Evolutionary conservation across 805 yeast species (phyloP).

Genomic region (Pachysolen tannophilus): DNA sequence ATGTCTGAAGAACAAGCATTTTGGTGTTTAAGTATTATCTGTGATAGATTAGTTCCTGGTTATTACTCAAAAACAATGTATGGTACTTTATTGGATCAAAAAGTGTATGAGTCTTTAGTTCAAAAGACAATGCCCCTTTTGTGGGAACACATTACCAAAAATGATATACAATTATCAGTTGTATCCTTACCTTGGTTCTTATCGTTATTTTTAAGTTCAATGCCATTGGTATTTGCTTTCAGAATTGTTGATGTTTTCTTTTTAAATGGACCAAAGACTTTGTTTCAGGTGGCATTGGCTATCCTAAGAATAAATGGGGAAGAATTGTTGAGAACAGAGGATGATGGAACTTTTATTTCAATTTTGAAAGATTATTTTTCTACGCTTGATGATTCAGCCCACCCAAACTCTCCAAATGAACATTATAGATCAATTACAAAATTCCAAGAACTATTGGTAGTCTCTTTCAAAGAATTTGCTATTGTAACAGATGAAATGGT

Average conservation of each 20-base stretch:
- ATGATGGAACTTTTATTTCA: conserved; percentile 87
- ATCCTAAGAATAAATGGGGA: conserved; percentile 86
- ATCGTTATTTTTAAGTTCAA: conserved; percentile 79
- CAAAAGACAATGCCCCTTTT: conserved; percentile 83
- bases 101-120: conserved; percentile 85
- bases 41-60: conserved; percentile 87
- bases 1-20: conserved; percentile 97
- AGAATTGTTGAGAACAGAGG: conserved; percentile 66
- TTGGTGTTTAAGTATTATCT: conserved; percentile 77
- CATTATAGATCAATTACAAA: conserved; percentile 63
- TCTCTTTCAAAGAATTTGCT: conserved; percentile 86
- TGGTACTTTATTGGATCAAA: conserved; percentile 90
- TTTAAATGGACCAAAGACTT: conserved; percentile 78
- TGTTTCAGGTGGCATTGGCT: conserved; percentile 92
- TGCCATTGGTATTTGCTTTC: conserved; percentile 92
- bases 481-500: conserved; percentile 71
- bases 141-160: conserved; percentile 69
- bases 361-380: conserved; percentile 77
- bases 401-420: conserved; percentile 60
- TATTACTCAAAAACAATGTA: conserved; percentile 97
- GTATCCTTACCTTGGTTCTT: conserved; percentile 96
- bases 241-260: conserved; percentile 87
- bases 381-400: conserved; percentile 69
- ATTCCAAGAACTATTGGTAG: conserved; percentile 84
- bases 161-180: conserved; percentile 88